phyloP scores from a whole-genome alignment of 2,329 filamentous ascomycete species.

The Thermomyces lanuginosus region DNA sequence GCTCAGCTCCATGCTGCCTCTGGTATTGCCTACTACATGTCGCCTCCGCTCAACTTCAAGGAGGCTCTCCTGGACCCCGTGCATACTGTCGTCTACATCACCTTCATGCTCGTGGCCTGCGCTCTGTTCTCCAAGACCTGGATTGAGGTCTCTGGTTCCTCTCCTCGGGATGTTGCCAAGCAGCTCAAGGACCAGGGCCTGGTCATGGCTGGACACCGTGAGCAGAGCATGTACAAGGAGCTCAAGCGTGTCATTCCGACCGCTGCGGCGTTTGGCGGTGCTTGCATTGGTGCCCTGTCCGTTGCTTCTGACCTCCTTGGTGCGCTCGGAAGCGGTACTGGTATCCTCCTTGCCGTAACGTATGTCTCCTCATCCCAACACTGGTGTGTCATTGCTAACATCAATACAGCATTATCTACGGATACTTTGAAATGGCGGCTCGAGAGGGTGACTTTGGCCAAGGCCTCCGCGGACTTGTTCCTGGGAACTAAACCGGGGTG shows the following conservation, averaged over 20 bases:
- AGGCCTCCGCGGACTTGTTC: slow-evolving; percentile 53
- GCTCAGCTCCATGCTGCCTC: slow-evolving; percentile 87
- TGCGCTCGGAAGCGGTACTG: slow-evolving; percentile 87
- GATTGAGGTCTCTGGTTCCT: slow-evolving; percentile 98
- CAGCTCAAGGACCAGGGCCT: slow-evolving; percentile 99
- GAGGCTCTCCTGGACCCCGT: slow-evolving; percentile 93
- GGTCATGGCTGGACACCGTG: slow-evolving; percentile 97
- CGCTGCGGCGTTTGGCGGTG: slow-evolving; percentile 93
- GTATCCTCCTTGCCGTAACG: slow-evolving; percentile 96
- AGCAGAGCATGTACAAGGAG: slow-evolving; percentile 99
- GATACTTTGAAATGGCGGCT: slow-evolving; percentile 97
- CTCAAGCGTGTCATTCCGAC: slow-evolving; percentile 98
- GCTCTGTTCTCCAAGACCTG: slow-evolving; percentile 99
- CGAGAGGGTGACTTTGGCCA: slow-evolving; percentile 85
- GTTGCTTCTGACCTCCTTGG: slow-evolving; percentile 91
- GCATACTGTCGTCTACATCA: slow-evolving; percentile 87
- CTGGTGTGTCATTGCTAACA: slow-evolving; percentile 11
- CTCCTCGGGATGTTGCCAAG: slow-evolving; percentile 95
- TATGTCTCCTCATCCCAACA: slow-evolving; percentile 38
- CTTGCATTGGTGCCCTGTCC: slow-evolving; percentile 94
- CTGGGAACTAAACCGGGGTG: slow-evolving; percentile 26
- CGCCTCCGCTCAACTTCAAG: slow-evolving; percentile 90
- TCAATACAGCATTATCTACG: slow-evolving; percentile 75
- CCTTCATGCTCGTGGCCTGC: slow-evolving; percentile 95
- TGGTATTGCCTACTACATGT: slow-evolving; percentile 99